Conservation (phyloP, 768 basidiomycete genomes). For the Lentinus brumalis region DNA sequence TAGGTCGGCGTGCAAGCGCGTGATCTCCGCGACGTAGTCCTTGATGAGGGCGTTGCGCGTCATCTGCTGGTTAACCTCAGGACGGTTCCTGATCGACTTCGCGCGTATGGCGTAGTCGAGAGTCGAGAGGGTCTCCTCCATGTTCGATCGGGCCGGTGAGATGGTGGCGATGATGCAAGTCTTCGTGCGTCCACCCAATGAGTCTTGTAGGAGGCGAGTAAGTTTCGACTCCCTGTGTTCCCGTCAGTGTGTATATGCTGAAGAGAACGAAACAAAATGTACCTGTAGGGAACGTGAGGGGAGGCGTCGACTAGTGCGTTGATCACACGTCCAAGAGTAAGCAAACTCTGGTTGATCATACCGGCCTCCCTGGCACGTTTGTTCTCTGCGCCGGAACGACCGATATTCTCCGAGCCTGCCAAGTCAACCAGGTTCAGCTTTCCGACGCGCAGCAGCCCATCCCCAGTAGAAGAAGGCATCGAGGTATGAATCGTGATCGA, state of each 20-base stretch:
- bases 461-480: slow-evolving; percentile 73
- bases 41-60: slow-evolving; percentile 89
- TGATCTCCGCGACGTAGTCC: slow-evolving; percentile 93
- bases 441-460: slow-evolving; percentile 89
- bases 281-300: slow-evolving; percentile 94
- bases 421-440: slow-evolving; percentile 97
- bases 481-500: slow-evolving; percentile 94
- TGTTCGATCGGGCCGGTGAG: slow-evolving; percentile 89
- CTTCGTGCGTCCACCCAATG: slow-evolving; percentile 95
- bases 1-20: slow-evolving; percentile 87
- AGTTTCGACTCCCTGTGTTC: slow-evolving; percentile 89
- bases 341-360: slow-evolving; percentile 96
- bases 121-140: slow-evolving; percentile 97
- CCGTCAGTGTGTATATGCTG: background rate
- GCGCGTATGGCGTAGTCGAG: slow-evolving; percentile 96
- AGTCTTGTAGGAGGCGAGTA: slow-evolving; percentile 96
- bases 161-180: slow-evolving; percentile 98
- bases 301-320: slow-evolving; percentile 93
- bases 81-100: slow-evolving; percentile 93
- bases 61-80: slow-evolving; percentile 94
- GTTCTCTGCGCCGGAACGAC: slow-evolving; percentile 92
- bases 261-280: slow-evolving; percentile 25
- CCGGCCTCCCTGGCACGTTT: slow-evolving; percentile 95
- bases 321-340: slow-evolving; percentile 97
- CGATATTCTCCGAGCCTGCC: slow-evolving; percentile 97